Conservation (phyloP, 2,329 filamentous ascomycete genomes). For the Cladobotryum protrusum region DNA sequence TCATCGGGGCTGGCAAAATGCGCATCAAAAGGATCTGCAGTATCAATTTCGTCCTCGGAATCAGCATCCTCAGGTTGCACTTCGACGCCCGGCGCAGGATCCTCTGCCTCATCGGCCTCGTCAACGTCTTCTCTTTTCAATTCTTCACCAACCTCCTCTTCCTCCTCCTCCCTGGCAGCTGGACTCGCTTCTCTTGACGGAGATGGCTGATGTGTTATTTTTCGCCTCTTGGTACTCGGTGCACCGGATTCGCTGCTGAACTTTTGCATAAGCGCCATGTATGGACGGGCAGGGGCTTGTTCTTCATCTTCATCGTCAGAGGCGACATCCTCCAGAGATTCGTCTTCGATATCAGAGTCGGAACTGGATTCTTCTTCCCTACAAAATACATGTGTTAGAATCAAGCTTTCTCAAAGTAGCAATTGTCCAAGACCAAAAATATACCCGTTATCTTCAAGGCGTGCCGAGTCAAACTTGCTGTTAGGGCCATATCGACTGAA, state of each 20-base stretch:
- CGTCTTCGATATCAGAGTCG: slow-evolving; percentile 29
- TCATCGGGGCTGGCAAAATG: slow-evolving; percentile 71
- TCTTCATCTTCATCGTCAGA: slow-evolving; percentile 42
- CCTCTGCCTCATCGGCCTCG: slow-evolving; percentile 16
- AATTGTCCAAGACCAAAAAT: background rate
- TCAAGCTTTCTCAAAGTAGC: background rate
- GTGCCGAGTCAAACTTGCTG: slow-evolving; percentile 31
- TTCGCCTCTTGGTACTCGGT: slow-evolving; percentile 51
- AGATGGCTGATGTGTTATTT: slow-evolving; percentile 38
- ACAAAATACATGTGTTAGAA: background rate
- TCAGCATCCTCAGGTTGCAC: slow-evolving; percentile 29
- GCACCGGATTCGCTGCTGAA: slow-evolving; percentile 40
- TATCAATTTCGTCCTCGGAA: slow-evolving; percentile 47
- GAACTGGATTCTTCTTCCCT: slow-evolving; percentile 13
- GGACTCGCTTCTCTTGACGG: slow-evolving; percentile 17
- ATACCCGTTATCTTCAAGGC: slow-evolving; percentile 27
- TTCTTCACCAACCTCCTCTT: slow-evolving; percentile 36
- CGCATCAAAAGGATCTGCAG: slow-evolving; percentile 67
- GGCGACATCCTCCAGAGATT: slow-evolving; percentile 31
- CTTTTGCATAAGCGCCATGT: slow-evolving; percentile 53
- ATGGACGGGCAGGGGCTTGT: slow-evolving; percentile 41
- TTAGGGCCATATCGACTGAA: slow-evolving; percentile 32
- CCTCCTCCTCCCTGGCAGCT: slow-evolving; percentile 31
- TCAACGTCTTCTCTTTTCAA: slow-evolving; percentile 21
- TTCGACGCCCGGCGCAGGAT: slow-evolving; percentile 14